Base-by-base conservation (phyloP, 139 green algal genomes). In the Picochlorum sp. region DNA sequence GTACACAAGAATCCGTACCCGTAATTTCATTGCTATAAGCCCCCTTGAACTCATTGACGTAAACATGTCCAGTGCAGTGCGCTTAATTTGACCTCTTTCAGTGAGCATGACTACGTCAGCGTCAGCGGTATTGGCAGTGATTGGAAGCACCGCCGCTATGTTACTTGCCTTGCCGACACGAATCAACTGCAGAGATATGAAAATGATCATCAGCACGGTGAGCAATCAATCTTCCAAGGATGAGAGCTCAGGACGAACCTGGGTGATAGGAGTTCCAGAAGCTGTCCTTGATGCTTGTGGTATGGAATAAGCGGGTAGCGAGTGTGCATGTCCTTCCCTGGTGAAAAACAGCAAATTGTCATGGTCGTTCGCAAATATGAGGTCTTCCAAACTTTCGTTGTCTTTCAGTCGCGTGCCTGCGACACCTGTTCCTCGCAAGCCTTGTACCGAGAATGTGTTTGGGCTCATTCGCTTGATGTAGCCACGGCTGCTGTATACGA, bases 391-490 rank as follows among this genome's bases (percentile, higher is more conserved):
- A 2, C 59, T 77, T 58, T 95, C 88, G 13, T 88, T 63, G 3
- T 71, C 74, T 23, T 72, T 73, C 59, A 92, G 62, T 50, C 74
- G 74, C 9, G 74, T 76, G 0, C 66, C 77, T 6, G 65, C 57
- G 8, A 54, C n/a, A 66, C 78, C 79, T 45, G 55, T 60, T 41
- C 72, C 70, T 24, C 70, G 54, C 26, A 55, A 47, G 18, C 57
- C 24, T 60, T 89, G 84, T 26, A 72, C 67, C 3, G 70, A 60
- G 50, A 95, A 92, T 11, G 73, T 65, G 61, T 86, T 73, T 1
- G 67, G 54, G n/a, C 54, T 57, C 78, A 95, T 88, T 38, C 89
- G 77, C 75, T 96, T 96, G 71, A 96, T 82, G 79, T 87, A 96
- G n/a, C 90, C 90, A 16, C 66, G 63, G 18, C 74, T 62, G 57